Evolutionary conservation across 495 filamentous ascomycete genomes (phyloP).

Genomic region (Lasiosphaeriaceae sp.): DNA sequence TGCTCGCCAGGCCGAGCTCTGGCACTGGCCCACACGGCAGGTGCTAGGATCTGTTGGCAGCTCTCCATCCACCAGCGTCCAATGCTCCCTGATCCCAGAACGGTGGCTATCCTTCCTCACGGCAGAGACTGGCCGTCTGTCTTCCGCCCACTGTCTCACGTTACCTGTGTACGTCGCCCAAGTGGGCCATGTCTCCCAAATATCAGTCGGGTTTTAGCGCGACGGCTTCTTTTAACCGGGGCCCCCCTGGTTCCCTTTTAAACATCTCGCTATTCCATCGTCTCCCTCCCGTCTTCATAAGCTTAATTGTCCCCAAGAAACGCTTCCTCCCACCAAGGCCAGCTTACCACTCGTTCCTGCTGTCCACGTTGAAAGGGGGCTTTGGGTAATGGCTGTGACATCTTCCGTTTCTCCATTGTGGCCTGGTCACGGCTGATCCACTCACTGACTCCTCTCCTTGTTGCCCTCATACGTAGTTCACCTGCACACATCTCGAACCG

Average conservation of each 20-base stretch:
- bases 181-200: constrained; percentile 17
- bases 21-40: neutral
- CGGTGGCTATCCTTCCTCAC: neutral
- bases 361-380: constrained; percentile 10
- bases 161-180: constrained; percentile 1
- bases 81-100: constrained; percentile 10
- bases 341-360: constrained; percentile 19
- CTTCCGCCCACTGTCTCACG: neutral
- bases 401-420: constrained; percentile 12
- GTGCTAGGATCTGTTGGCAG: neutral
- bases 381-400: constrained; percentile 20
- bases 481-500: constrained; percentile 16
- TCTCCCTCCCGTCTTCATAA: constrained; percentile 5
- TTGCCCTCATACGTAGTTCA: constrained; percentile 18
- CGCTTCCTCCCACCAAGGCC: constrained; percentile 7
- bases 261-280: constrained; percentile 9
- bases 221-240: constrained; percentile 22
- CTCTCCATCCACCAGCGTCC: constrained; percentile 1
- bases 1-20: constrained; percentile 1
- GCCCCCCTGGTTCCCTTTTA: constrained; percentile 15
- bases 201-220: constrained; percentile 17
- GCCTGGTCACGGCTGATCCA: constrained; percentile 10
- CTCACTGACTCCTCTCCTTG: constrained; percentile 12
- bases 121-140: neutral
- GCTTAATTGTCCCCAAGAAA: constrained; percentile 12